phyloP scores from a whole-genome alignment of 305 asterid genomes.

The Fraxinus floribunda region DNA sequence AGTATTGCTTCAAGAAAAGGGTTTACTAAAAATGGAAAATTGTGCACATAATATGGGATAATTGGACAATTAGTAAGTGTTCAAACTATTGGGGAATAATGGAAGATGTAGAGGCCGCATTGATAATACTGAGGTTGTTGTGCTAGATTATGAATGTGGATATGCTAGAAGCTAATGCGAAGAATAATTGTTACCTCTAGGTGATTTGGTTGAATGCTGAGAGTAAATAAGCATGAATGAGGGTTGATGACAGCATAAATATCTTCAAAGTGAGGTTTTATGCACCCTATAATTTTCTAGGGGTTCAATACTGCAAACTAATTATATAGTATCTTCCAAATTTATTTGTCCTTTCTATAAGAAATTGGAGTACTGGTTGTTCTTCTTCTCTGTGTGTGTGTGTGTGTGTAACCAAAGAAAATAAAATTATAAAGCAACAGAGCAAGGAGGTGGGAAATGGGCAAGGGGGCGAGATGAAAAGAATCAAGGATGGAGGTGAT shows the following conservation, averaged over 20 bases:
- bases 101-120: not conserved
- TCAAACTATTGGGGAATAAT: not conserved
- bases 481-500: not conserved
- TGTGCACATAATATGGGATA: not conserved
- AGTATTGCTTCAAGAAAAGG: not conserved
- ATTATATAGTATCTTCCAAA: not conserved
- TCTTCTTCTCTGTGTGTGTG: not conserved
- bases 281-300: not conserved
- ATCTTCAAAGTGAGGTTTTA: not conserved
- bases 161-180: not conserved
- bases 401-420: not conserved
- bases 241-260: not conserved
- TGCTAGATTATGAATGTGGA: not conserved
- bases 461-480: not conserved
- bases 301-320: not conserved
- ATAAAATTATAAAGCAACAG: not conserved
- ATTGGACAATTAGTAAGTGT: not conserved
- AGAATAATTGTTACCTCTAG: not conserved
- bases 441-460: not conserved
- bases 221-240: not conserved
- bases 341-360: not conserved
- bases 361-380: not conserved
- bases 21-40: not conserved
- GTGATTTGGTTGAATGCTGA: not conserved
- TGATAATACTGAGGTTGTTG: not conserved